Evolutionary conservation across 805 yeast species (phyloP), one percentile per base, ranked within the genome.

Genomic region (Cyberlindnera xishuangbannaensis): DNA sequence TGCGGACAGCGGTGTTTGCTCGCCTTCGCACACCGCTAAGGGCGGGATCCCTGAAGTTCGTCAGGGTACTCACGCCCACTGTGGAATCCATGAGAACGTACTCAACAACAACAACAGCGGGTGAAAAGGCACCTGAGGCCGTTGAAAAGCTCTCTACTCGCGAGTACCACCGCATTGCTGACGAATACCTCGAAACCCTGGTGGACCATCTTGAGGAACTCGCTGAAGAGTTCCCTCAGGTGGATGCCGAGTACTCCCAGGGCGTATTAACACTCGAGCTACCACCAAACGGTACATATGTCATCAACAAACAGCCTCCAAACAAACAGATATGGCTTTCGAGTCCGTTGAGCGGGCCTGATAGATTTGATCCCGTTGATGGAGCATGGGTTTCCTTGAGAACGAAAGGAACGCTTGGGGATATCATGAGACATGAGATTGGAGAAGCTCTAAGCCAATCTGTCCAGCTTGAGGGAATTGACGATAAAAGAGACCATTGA

Each of bases 281-380:
- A 13, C 84, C 90, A 4, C 72, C 77, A 1, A 64, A 66, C 13
- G 97, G 97, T 2, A 73, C 88, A 0, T 92, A 92, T 54, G 95
- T 92, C 18, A 79, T 92, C 53, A 92, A 92, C 64, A 90, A 87
- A 53, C 97, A 92, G 60, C 98, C 98, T 2, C 97, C 98, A 4
- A 92, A 87, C 61, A 82, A 84, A 59, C 99, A 92, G 57, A 81
- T 92, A 19, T 92, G 99, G 99, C 68, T 90, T 33, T 76, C 94
- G 39, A 83, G 95, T 27, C 99, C 99, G 0, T 53, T 86, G 4
- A 82, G 94, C 7, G 98, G 98, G 0, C 98, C 98, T 6, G 86
- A 87, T 52, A 62, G 83, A 44, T 83, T 76, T 50, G 97, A 92
- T 55, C 73, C 71, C 41, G 67, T 82, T 27, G 69, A 74, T 26